Evolutionary conservation across 2,329 filamentous ascomycete genomes (phyloP), one percentile per base, ranked within the genome.

Genomic region (Cyphellophora europaea): DNA sequence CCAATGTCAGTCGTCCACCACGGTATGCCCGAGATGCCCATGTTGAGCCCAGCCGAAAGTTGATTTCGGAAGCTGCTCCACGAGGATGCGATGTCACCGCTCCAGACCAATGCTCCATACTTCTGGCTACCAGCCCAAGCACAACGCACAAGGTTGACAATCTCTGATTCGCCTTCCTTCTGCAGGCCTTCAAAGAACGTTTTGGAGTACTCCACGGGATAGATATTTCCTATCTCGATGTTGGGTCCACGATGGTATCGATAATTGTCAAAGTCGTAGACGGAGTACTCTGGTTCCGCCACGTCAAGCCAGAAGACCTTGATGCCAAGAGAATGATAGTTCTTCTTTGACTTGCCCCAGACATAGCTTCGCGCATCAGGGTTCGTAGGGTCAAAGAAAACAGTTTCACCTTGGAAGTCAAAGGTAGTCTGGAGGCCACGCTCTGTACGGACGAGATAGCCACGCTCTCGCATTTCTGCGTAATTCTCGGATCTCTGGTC

Each of bases 281-380:
- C 63, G 0, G 57, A 62, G 46, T 79, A 81, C 50, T 82, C 77
- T 0, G 77, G 77, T 47, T 82, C 77, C 0, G 77, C 77, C 51
- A 82, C 77, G 44, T 82, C 78, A 0, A 82, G 65, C 77, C 78
- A 82, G 54, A 81, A 82, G 1, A 72, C 55, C 39, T 69, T 67
- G 53, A 82, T 74, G 2, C 78, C 78, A 35, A 71, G 72, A 32
- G 65, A 54, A 46, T 71, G 72, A 56, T 82, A 82, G 50, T 80
- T 75, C 35, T 67, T 46, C 50, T 72, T 75, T 1, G 60, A 69
- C 35, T 69, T 72, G 2, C 57, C 51, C 77, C 77, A 82, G 2
- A 82, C 60, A 29, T 69, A 82, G 2, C 62, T 48, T 2, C 75
- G 62, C 0, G 77, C 67, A 11, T 57, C 66, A 0, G 77, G 74